These are phyloP conservation scores for Avicennia marina DNA, from an alignment of 257 asterid genomes.

Conservation along the genomic window DNA sequence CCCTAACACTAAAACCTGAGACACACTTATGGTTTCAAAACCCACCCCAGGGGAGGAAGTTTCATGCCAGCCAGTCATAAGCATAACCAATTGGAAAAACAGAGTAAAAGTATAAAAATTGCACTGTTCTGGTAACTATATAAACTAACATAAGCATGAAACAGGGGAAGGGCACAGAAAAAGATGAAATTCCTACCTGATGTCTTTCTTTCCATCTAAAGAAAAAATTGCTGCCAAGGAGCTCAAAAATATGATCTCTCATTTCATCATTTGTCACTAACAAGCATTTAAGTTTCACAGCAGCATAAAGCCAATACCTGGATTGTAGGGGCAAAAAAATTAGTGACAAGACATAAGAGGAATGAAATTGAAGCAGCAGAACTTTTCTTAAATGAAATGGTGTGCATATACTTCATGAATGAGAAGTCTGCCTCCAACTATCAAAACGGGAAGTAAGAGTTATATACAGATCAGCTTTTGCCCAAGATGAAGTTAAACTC, in stretches of 20 bases:
- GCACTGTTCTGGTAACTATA: background rate
- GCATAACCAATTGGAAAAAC: background rate
- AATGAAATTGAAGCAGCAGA: background rate
- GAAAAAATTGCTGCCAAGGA: constrained; percentile 78
- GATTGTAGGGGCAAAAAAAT: background rate
- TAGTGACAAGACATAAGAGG: background rate
- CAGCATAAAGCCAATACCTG: constrained; percentile 97
- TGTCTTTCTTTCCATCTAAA: constrained; percentile 93
- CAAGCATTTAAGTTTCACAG: constrained; percentile 81
- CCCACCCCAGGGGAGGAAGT: background rate
- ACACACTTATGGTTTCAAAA: too few relatives aligned
- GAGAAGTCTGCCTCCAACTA: background rate
- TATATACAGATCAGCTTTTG: background rate
- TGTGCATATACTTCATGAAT: background rate
- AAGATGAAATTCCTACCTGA: constrained; percentile 43
- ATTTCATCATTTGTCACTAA: constrained; percentile 94
- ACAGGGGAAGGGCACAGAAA: too few relatives aligned
- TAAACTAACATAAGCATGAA: background rate
- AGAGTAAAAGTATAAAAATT: background rate
- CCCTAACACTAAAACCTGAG: too few relatives aligned
- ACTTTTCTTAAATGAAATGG: background rate
- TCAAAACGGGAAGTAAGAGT: background rate
- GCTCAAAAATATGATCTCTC: constrained; percentile 99
- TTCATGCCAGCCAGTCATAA: background rate
- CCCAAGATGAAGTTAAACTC: background rate